Percentiles rank a stretch among this genome's conserved stretches.
These are phyloP conservation scores for Hysterangium stoloniferum DNA, from an alignment of 768 basidiomycete species.

Conservation along the genomic window DNA sequence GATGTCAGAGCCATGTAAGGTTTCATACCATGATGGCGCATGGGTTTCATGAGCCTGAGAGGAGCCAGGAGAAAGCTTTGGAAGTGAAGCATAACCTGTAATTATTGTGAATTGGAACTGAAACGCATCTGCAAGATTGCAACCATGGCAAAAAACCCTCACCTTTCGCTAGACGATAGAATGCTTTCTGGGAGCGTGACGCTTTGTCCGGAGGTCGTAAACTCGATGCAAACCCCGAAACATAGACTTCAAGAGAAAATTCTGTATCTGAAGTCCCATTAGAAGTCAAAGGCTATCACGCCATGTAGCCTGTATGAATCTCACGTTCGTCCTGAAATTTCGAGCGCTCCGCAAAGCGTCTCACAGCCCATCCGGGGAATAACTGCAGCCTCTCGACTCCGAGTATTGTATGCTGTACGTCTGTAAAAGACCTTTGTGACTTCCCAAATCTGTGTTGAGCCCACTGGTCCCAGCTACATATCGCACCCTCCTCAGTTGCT, in stretches of 20 bases:
- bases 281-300: background rate
- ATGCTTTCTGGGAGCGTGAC: constrained; percentile 68
- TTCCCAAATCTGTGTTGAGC: constrained; percentile 48
- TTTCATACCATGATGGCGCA: constrained; percentile 15
- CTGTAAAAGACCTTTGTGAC: constrained; percentile 18
- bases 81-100: constrained; percentile 68
- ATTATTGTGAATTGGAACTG: too few species aligned
- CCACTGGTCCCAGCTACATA: constrained; percentile 54
- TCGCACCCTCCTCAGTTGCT: constrained; percentile 18
- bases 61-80: constrained; percentile 39
- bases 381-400: constrained; percentile 42
- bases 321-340: constrained; percentile 17
- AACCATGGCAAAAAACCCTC: constrained; percentile 10
- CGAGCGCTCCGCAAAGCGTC: constrained; percentile 30
- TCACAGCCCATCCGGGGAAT: constrained; percentile 79
- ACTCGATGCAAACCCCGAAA: constrained; percentile 70
- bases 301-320: background rate
- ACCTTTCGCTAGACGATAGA: constrained; percentile 76
- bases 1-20: constrained; percentile 17
- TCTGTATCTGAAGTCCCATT: constrained; percentile 29
- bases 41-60: constrained; percentile 14
- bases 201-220: constrained; percentile 50
- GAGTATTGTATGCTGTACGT: constrained; percentile 18
- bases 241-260: constrained; percentile 65
- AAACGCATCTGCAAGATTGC: background rate